phyloP scores from a whole-genome alignment of 441 rosid species.

The Pelargonium citronellum region DNA sequence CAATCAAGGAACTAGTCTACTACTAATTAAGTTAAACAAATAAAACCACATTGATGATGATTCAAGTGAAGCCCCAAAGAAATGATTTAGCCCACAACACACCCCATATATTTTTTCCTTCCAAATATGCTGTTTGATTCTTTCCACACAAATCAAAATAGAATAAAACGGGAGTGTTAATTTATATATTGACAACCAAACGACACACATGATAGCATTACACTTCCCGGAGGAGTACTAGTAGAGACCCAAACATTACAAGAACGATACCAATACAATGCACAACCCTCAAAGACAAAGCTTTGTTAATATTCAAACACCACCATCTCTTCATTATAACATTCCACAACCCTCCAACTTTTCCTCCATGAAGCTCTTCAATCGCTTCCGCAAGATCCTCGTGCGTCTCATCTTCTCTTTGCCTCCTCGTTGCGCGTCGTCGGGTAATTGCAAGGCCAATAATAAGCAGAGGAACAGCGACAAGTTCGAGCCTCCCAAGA shows the following conservation, averaged over 20 bases:
- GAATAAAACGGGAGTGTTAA: too few relatives aligned
- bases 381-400: conserved; percentile 56
- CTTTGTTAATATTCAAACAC: conserved; percentile 34
- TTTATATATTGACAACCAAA: too few relatives aligned
- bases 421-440: conserved; percentile 29
- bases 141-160: conserved; percentile 15
- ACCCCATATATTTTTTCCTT: conserved; percentile 6
- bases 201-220: conserved; percentile 36
- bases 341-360: conserved; percentile 18
- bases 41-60: conserved; percentile 16
- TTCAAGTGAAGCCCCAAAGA: conserved; percentile 38
- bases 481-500: conserved; percentile 74
- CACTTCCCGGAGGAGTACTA: conserved; percentile 42
- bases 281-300: conserved; percentile 33
- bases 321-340: background rate
- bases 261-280: conserved; percentile 20
- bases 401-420: conserved; percentile 53
- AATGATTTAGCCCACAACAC: conserved; percentile 42
- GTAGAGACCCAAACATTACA: background rate
- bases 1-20: conserved; percentile 25
- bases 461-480: conserved; percentile 28
- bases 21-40: conserved; percentile 24
- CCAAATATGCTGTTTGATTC: conserved; percentile 27
- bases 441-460: background rate
- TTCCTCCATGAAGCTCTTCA: conserved; percentile 65